Percentiles rank a stretch among this genome's conserved stretches.
Evolutionary conservation across 495 filamentous ascomycete species (phyloP).

Genomic region (Penicillium psychrofluorescens): DNA sequence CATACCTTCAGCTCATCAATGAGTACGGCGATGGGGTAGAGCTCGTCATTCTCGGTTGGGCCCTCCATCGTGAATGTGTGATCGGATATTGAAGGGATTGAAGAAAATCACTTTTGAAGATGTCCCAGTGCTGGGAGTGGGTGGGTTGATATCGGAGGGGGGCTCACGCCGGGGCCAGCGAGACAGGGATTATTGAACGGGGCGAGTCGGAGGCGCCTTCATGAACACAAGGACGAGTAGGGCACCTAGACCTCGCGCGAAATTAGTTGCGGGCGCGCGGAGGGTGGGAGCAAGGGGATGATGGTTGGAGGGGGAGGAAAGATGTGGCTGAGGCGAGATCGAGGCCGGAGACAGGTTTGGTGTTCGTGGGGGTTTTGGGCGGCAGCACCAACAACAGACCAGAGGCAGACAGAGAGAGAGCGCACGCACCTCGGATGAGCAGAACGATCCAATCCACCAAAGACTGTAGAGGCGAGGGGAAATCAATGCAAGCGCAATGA

Average conservation of each 20-base stretch:
- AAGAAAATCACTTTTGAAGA: too few species aligned
- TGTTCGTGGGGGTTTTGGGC: constrained; percentile 31
- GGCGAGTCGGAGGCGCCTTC: constrained; percentile 1
- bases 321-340: too few species aligned
- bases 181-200: constrained; percentile 8
- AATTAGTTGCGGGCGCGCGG: constrained; percentile 7
- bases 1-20: constrained; percentile 98
- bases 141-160: constrained; percentile 15
- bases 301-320: constrained; percentile 15
- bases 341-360: constrained; percentile 34
- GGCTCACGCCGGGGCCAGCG: constrained; percentile 18
- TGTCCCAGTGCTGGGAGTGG: constrained; percentile 22
- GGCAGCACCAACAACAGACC: constrained; percentile 8
- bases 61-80: constrained; percentile 53
- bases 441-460: not conserved
- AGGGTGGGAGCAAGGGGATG: constrained; percentile 15
- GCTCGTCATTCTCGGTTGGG: constrained; percentile 81
- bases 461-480: not conserved
- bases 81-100: too few species aligned
- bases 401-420: constrained; percentile 19
- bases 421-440: not conserved
- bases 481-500: too few species aligned
- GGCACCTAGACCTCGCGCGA: not conserved
- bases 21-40: constrained; percentile 97
- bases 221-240: constrained; percentile 8